Base-by-base conservation (phyloP, 1,139 yeast genomes). In the Sugiyamaella castrensis region DNA sequence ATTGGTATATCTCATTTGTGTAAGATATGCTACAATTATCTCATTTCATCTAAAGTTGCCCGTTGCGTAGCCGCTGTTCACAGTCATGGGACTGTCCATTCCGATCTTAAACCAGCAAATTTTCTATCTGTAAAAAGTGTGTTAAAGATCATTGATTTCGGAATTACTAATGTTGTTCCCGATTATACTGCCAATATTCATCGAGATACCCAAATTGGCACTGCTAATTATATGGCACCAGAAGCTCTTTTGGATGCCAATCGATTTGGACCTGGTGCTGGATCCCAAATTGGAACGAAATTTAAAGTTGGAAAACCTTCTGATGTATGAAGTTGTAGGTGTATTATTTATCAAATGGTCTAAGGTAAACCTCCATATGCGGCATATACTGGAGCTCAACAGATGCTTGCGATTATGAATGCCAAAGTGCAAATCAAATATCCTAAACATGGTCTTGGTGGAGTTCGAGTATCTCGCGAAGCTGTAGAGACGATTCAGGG, bases 141-240 rank as follows among this genome's bases (percentile, higher is more conserved):
- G 48, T 71, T 92, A 57, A 92, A 92, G 61, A 81, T 92, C 46
- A 92, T 92, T 53, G 98, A 92, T 68, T 92, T 92, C 73, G 98
- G 98, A 15, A 92, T 92, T 52, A 95, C 98, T 11, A 87, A 91
- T 68, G 88, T 92, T 0, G 92, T 92, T 1, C 95, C 96, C 1
- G 97, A 91, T 50, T 88, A 88, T 62, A 92, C 98, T 0, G 82
- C 87, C 29, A 92, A 92, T 60, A 80, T 92, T 19, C 92, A 91
- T 63, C 76, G 98, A 51, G 95, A 88, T 54, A 80, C 89, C 6
- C 97, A 88, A 65, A 85, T 89, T 50, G 98, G 98, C 2, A 92
- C 98, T 0, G 96, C 97, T 2, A 88, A 87, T 65, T 92, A 92
- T 66, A 92, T 92, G 98, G 97, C 98, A 0, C 98, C 98, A 0